Evolutionary conservation across 73 alveolate species (phyloP).

Genomic region (Paramecium pentaurelia): DNA sequence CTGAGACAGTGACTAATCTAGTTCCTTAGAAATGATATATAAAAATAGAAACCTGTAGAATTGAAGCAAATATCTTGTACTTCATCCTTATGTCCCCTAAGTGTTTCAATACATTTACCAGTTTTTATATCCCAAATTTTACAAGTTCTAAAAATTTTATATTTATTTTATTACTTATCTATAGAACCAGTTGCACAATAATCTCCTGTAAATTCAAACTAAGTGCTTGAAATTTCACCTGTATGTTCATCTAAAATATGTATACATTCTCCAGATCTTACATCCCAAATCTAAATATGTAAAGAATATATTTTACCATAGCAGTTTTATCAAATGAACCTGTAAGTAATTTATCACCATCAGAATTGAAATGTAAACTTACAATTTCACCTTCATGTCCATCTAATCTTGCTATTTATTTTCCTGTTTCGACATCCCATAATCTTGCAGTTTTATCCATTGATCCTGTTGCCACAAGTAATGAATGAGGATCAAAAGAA

Average conservation of each 20-base stretch:
- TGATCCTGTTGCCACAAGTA: slow-evolving; percentile 92
- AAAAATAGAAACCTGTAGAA: neutral
- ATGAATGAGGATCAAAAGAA: slow-evolving; percentile 96
- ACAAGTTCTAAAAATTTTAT: slow-evolving; percentile 71
- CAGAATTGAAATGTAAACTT: slow-evolving; percentile 95
- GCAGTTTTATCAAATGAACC: slow-evolving; percentile 99
- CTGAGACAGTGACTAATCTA: slow-evolving; percentile 98
- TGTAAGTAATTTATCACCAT: slow-evolving; percentile 98
- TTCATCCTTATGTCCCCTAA: slow-evolving; percentile 97
- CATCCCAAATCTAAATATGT: slow-evolving; percentile 89
- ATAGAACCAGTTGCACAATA: slow-evolving; percentile 95
- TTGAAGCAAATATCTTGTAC: slow-evolving; percentile 55
- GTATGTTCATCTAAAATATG: slow-evolving; percentile 94
- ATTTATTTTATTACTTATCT: slow-evolving; percentile 64
- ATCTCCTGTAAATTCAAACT: slow-evolving; percentile 96
- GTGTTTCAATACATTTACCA: slow-evolving; percentile 95
- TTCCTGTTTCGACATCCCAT: slow-evolving; percentile 97
- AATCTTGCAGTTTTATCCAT: slow-evolving; percentile 96
- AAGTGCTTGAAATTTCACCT: slow-evolving; percentile 95
- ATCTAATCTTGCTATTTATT: slow-evolving; percentile 83
- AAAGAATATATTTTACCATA: neutral
- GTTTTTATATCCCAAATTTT: slow-evolving; percentile 98
- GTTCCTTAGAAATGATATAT: slow-evolving; percentile 48
- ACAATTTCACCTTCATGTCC: slow-evolving; percentile 99
- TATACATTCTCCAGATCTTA: slow-evolving; percentile 95